Conservation (phyloP, 2,329 filamentous ascomycete genomes). For the Neobulgaria alba region DNA sequence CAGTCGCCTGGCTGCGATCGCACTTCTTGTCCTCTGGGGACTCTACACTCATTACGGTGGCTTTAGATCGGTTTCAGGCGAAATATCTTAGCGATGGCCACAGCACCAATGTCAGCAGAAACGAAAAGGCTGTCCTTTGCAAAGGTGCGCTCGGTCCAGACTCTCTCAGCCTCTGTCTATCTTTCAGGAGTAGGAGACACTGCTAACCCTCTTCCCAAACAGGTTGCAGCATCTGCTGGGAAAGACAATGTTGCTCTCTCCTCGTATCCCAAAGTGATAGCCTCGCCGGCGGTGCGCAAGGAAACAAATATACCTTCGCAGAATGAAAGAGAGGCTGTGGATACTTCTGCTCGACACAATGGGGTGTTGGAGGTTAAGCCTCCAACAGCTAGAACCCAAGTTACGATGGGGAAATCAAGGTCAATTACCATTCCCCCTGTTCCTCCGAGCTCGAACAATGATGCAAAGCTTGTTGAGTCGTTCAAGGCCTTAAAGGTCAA, state of each 20-base stretch:
- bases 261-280: conserved; percentile 25
- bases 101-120: conserved; percentile 38
- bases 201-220: conserved; percentile 10
- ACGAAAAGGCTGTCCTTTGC: conserved; percentile 62
- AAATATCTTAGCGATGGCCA: conserved; percentile 34
- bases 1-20: conserved; percentile 26
- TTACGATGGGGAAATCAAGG: too few relatives aligned
- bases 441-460: conserved; percentile 6
- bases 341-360: conserved; percentile 5
- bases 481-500: conserved; percentile 27
- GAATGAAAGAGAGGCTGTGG: conserved; percentile 6
- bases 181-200: not conserved
- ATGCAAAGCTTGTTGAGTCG: conserved; percentile 24
- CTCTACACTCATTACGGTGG: conserved; percentile 25
- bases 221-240: conserved; percentile 42
- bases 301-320: conserved; percentile 19
- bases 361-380: conserved; percentile 4
- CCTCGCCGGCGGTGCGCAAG: conserved; percentile 22
- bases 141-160: conserved; percentile 47
- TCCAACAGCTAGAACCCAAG: not conserved
- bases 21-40: conserved; percentile 25
- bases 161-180: not conserved
- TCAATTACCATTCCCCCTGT: not conserved
- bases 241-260: conserved; percentile 31
- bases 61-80: conserved; percentile 12